phyloP scores from a whole-genome alignment of 345 rosid genomes.

The Salix caprea region DNA sequence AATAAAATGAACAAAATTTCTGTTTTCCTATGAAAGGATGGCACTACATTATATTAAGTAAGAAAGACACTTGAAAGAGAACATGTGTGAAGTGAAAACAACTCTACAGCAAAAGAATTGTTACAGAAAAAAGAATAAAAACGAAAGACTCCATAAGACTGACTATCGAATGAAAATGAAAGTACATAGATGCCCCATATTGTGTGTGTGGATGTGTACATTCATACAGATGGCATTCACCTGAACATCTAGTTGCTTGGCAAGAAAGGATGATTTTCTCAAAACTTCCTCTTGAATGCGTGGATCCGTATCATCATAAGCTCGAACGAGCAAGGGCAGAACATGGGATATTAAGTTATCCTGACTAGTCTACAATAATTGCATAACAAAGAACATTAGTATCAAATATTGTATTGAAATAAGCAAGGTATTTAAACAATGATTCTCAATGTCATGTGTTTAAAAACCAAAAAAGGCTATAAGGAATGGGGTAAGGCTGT shows the following conservation, averaged over 20 bases:
- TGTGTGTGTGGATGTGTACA: not conserved
- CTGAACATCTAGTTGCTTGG: conserved; percentile 82
- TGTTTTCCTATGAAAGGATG: too few relatives aligned
- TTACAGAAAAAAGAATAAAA: too few relatives aligned
- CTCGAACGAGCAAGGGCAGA: conserved; percentile 83
- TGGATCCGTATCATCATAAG: conserved; percentile 91
- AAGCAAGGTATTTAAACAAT: too few relatives aligned
- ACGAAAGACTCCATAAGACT: too few relatives aligned
- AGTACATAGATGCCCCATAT: not conserved
- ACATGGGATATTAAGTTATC: conserved; percentile 65
- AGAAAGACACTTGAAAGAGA: too few relatives aligned
- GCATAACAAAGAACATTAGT: conserved; percentile 9
- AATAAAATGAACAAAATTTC: not conserved
- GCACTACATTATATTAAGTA: too few relatives aligned
- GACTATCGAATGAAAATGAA: not conserved
- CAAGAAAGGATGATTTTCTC: conserved; percentile 62
- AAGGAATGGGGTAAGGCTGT: too few relatives aligned
- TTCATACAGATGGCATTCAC: conserved; percentile 38
- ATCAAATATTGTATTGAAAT: too few relatives aligned
- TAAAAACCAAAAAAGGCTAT: too few relatives aligned
- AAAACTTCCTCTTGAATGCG: conserved; percentile 92
- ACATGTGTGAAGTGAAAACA: too few relatives aligned
- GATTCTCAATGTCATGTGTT: too few relatives aligned
- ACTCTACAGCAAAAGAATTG: too few relatives aligned
- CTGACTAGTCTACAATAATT: conserved; percentile 56